These are phyloP conservation scores for Fraxinus greggii DNA, from an alignment of 305 asterid genomes.

Conservation along the genomic window DNA sequence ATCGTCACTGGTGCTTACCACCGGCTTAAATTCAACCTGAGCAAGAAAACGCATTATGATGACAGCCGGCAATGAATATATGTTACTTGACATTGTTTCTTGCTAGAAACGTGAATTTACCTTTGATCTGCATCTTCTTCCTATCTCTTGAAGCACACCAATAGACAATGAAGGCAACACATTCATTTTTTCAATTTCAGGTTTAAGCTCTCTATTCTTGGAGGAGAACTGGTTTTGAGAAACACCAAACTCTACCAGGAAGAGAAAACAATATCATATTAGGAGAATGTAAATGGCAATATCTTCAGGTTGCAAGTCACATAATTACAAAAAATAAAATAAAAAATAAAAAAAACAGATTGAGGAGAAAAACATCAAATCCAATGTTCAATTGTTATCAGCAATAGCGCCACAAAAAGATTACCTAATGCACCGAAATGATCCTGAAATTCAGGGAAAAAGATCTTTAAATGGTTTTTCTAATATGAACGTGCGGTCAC, in stretches of 20 bases:
- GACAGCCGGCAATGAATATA: neutral
- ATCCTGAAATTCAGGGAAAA: neutral
- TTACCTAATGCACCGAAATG: neutral
- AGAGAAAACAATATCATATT: conserved; percentile 3
- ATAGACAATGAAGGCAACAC: conserved; percentile 55
- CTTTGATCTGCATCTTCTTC: conserved; percentile 82
- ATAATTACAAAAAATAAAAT: neutral
- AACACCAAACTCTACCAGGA: conserved; percentile 42
- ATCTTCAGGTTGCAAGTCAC: neutral
- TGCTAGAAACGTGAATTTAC: conserved; percentile 35
- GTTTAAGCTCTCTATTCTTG: conserved; percentile 45
- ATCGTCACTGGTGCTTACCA: conserved; percentile 63
- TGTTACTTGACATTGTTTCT: neutral
- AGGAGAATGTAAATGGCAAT: neutral
- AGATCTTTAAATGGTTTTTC: neutral
- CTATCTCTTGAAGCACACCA: conserved; percentile 88
- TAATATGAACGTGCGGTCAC: neutral
- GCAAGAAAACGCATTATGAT: conserved; percentile 26
- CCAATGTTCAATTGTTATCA: neutral
- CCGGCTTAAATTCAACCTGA: conserved; percentile 88
- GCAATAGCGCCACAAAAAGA: neutral
- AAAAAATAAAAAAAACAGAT: neutral
- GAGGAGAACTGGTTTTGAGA: conserved; percentile 40
- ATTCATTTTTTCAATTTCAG: conserved; percentile 58
- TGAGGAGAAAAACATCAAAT: neutral